Base-by-base conservation (phyloP, 2,329 filamentous ascomycete genomes). In the Xylaria sp. region DNA sequence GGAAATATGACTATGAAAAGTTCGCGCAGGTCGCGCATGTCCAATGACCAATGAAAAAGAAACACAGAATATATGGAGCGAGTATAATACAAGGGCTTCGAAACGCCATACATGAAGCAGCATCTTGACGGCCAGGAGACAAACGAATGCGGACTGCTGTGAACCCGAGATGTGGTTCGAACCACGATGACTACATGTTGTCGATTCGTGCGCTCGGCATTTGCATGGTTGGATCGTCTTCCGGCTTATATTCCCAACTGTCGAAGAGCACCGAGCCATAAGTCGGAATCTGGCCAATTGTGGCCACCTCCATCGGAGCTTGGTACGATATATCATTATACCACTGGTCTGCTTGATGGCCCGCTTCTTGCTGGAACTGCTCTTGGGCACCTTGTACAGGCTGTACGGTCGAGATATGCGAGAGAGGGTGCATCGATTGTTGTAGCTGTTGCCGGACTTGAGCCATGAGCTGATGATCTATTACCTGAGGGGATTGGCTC, bases 201-300 rank as follows among this genome's bases (percentile, higher is more conserved):
- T 88, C 86, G 71, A 90, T 85, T 60, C 88, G 82, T 51, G 83
- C 85, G 75, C 87, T 89, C 12, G 88, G 88, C 78, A 90, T 82
- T 78, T 88, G 87, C 80, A 89, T 84, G 10, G 84, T 82, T 23
- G 85, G 82, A 70, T 89, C 87, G 50, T 87, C 87, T 66, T 89
- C 88, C 28, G 87, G 79, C 80, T 90, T 90, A 51, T 83, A 82
- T 15, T 75, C 79, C 83, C 87, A 90, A 1, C 85, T 79, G 71
- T 87, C 85, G 71, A 86, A 86, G 18, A 86, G 81, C n/a, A 80
- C 81, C 20, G 84, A 80, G 6, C 83, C 82, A 68, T 85, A 89
- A 7, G 83, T 79, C 13, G 85, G 84, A 4, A 88, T 73, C 70
- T 85, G 83, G 20, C 86, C 83, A 63, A 89, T 87, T 56, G 84